These are phyloP conservation scores for Pseudonitzschia multiseries DNA, from an alignment of 108 stramenopile genomes.

Conservation along the genomic window DNA sequence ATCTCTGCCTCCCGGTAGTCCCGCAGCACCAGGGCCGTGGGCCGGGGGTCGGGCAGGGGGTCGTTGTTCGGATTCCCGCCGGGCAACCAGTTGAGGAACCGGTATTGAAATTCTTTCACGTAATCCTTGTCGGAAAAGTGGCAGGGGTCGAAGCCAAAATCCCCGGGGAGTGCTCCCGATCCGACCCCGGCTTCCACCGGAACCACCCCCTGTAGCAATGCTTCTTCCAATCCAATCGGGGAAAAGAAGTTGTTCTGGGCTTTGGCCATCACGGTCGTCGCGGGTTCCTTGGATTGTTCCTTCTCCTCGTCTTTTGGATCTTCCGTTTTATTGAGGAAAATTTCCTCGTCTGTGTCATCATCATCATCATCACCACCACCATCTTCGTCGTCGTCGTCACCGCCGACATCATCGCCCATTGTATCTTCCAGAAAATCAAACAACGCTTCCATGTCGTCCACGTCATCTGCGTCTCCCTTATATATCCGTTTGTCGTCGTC, in stretches of 20 bases:
- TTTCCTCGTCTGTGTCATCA: slow-evolving; percentile 3
- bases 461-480: neutral
- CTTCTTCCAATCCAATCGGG: slow-evolving; percentile 37
- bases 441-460: slow-evolving; percentile 18
- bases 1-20: slow-evolving; percentile 91
- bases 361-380: slow-evolving; percentile 9
- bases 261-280: neutral
- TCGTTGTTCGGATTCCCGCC: slow-evolving; percentile 35
- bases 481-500: slow-evolving; percentile 19
- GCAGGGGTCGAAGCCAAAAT: slow-evolving; percentile 86
- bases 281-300: neutral
- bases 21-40: slow-evolving; percentile 69
- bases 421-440: slow-evolving; percentile 10
- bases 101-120: slow-evolving; percentile 55
- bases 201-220: slow-evolving; percentile 57
- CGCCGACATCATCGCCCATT: slow-evolving; percentile 3
- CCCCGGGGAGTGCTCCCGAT: slow-evolving; percentile 74
- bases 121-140: slow-evolving; percentile 69
- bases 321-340: neutral
- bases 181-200: slow-evolving; percentile 79
- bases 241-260: neutral
- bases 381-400: slow-evolving; percentile 15
- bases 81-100: slow-evolving; percentile 51
- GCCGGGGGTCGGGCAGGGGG: slow-evolving; percentile 38
- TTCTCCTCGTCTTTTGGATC: neutral